A percentile compares a stretch with the other conserved stretches of the same genome.
Evolutionary conservation across 2,329 filamentous ascomycete genomes (phyloP).

Genomic region (Phyllosticta capitalensis): DNA sequence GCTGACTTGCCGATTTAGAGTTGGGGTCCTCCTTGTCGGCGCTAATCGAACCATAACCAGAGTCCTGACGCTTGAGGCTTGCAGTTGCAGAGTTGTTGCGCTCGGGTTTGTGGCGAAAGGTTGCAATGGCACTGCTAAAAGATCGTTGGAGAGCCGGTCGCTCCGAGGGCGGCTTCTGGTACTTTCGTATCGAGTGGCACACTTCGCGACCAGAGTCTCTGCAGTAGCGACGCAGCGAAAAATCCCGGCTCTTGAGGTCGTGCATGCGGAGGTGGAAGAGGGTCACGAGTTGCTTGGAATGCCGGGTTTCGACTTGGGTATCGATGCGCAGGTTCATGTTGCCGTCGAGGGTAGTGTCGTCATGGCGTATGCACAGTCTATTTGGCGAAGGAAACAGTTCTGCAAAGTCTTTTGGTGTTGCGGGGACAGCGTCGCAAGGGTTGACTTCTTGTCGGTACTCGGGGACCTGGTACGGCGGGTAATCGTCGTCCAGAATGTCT

Average conservation of each 20-base stretch:
- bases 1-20: slow-evolving; percentile 25
- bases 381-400: slow-evolving; percentile 78
- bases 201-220: slow-evolving; percentile 89
- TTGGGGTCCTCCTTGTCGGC: slow-evolving; percentile 19
- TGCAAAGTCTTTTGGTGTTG: slow-evolving; percentile 73
- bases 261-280: slow-evolving; percentile 96
- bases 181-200: slow-evolving; percentile 70
- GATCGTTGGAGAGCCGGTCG: slow-evolving; percentile 48
- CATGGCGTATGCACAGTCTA: slow-evolving; percentile 74
- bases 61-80: slow-evolving; percentile 47
- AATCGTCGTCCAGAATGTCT: slow-evolving; percentile 36
- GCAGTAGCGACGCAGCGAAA: slow-evolving; percentile 84
- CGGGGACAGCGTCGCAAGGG: slow-evolving; percentile 59
- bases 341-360: slow-evolving; percentile 80
- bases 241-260: slow-evolving; percentile 75
- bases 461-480: slow-evolving; percentile 47
- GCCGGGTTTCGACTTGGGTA: slow-evolving; percentile 54
- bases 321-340: slow-evolving; percentile 96
- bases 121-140: slow-evolving; percentile 49
- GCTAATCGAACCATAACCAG: slow-evolving; percentile 45
- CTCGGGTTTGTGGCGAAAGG: slow-evolving; percentile 47
- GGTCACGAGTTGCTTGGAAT: slow-evolving; percentile 54
- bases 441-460: slow-evolving; percentile 53
- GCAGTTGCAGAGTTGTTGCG: slow-evolving; percentile 32
- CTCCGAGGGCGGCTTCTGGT: slow-evolving; percentile 45